Evolutionary conservation across 2,329 filamentous ascomycete genomes (phyloP), one percentile per base, ranked within the genome.

Genomic region (Stemphylium beticola): DNA sequence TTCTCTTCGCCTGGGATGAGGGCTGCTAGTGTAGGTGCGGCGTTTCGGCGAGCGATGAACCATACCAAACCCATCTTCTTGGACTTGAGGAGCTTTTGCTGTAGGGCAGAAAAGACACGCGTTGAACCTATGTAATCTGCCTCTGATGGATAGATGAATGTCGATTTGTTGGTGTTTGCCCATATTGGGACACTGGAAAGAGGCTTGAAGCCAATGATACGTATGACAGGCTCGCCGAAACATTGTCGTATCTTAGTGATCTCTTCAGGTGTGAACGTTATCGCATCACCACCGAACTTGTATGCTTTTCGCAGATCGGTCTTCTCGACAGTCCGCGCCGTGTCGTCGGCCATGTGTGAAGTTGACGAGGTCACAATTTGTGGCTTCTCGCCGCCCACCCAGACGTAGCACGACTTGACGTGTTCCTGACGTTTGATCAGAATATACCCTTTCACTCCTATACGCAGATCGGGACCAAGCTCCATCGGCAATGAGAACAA

Each of bases 181-280:
- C 93, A 97, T 15, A 89, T 81, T 0, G 90, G 90, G 1, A 97
- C 80, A 66, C 85, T 79, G 1, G 84, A 85, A 24, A 90, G 81
- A 6, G 91, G 86, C 72, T 98, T 99, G 82, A 99, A 99, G 5
- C 95, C 95, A 52, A 99, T 89, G 61, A 99, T 89, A 4, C 92
- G 88, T 52, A 99, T 89, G 11, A 91, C 81, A 0, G 92, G 91
- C 1, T 89, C 83, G 2, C 93, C 93, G 66, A 96, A 96, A 48
- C 71, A 73, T 62, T 91, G 81, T 57, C 88, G 87, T 54, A 99
- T 82, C 17, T 83, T 79, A 53, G 88, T 88, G 56, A 93, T 86
- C 73, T 99, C 93, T 31, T 97, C 92, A 0, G 87, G 84, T 0
- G 87, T 87, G 73, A 99, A 99, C 43, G 89, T 84, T 41, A 99